Conservation (phyloP, 495 filamentous ascomycete species). For the Rusavskia elegans region DNA sequence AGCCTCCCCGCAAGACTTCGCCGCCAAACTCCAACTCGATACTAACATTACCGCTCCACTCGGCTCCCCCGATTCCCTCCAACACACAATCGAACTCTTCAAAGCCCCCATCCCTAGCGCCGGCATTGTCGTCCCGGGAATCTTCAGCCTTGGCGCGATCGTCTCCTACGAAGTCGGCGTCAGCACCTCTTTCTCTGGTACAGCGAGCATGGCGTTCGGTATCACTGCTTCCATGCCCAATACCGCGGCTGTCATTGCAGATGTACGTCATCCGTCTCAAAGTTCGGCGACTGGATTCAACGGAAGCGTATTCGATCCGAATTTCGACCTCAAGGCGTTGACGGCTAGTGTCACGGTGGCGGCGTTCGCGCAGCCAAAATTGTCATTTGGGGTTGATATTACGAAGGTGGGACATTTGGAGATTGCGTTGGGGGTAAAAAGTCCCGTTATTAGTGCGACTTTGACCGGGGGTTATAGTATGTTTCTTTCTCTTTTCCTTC, state of each 20-base stretch:
- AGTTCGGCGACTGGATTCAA: constrained; percentile 17
- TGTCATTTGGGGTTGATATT: constrained; percentile 19
- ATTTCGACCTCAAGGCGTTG: constrained; percentile 13
- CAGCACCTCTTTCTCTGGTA: constrained; percentile 12
- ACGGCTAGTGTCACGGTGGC: constrained; percentile 10
- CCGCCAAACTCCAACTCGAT: constrained; percentile 17
- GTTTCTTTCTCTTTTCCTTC: not conserved
- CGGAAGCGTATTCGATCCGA: constrained; percentile 6
- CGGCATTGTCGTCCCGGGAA: constrained; percentile 12
- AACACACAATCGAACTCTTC: constrained; percentile 9
- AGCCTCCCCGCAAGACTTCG: constrained; percentile 12
- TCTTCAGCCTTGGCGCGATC: constrained; percentile 18
- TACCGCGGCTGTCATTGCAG: constrained; percentile 10
- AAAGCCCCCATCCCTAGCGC: constrained; percentile 15
- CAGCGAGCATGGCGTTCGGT: constrained; percentile 17
- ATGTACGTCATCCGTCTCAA: constrained; percentile 7
- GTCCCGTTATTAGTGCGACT: constrained; percentile 11
- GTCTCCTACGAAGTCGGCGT: constrained; percentile 17
- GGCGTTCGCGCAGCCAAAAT: constrained; percentile 18
- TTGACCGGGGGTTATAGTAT: constrained; percentile 14
- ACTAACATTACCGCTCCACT: constrained; percentile 8
- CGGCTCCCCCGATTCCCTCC: not conserved
- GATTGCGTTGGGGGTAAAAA: constrained; percentile 12
- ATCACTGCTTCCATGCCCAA: constrained; percentile 16
- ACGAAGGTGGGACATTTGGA: constrained; percentile 13